Evolutionary conservation across 345 rosid species (phyloP).

Genomic region (Psidium guajava): DNA sequence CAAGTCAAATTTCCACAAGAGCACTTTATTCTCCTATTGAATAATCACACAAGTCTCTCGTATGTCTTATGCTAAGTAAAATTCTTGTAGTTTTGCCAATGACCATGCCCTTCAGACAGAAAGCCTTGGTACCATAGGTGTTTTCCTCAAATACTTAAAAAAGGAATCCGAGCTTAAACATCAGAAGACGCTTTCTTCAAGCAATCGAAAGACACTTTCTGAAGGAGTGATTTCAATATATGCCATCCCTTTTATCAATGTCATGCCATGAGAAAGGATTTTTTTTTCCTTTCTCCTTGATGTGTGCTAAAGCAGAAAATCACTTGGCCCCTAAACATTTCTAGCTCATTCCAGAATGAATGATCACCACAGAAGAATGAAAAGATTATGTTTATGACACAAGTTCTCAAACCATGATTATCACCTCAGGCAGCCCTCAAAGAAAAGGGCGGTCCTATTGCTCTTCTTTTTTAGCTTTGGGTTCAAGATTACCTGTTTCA

Average conservation of each 20-base stretch:
- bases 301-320: not conserved
- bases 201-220: not conserved
- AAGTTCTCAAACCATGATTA: not conserved
- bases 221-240: not conserved
- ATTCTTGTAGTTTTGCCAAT: not conserved
- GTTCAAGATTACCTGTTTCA: slow-evolving; percentile 77
- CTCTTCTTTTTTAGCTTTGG: slow-evolving; percentile 57
- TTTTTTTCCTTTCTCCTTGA: not conserved
- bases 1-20: not conserved
- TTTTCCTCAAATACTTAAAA: not conserved
- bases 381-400: not conserved
- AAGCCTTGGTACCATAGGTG: not conserved
- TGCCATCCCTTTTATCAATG: not conserved
- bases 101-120: not conserved
- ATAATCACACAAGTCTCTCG: not conserved
- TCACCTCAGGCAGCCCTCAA: slow-evolving; percentile 83
- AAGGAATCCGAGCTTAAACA: not conserved
- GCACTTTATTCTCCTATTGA: not conserved
- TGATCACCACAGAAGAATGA: not conserved
- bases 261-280: not conserved
- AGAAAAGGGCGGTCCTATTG: slow-evolving; percentile 58
- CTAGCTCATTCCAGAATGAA: not conserved
- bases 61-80: not conserved
- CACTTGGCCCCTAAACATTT: not conserved
- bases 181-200: not conserved